Base-by-base conservation (phyloP, 106 monocot genomes). In the Triglochin maritima region DNA sequence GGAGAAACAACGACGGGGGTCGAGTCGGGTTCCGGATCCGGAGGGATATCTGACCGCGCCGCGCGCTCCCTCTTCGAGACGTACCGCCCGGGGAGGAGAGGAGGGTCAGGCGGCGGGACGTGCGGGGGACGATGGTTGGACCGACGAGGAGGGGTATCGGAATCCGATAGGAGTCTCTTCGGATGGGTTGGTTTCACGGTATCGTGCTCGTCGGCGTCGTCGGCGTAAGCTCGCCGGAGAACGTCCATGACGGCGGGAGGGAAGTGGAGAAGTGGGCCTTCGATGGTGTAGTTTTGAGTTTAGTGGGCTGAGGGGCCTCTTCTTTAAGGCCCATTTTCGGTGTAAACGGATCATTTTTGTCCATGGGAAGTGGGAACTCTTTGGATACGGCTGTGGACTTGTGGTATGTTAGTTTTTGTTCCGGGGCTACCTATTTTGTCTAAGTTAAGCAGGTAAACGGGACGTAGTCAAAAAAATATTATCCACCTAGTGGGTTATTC, bases 31-130 rank as follows among this genome's bases (percentile, higher is more conserved):
- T 50, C 45, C 12, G 49, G 48, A 64, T 47, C 4, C 12, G 57
- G 13, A 12, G 79, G 54, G 49, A 80, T 67, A 4, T 79, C 55
- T 2, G 73, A 68, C 60, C 73, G 0, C 14, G 70, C 62, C 29
- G 81, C 85, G 9, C 87, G 71, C 76, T 95, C 90, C 60, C 90
- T 71, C 79, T 95, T 95, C 9, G 94, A 90, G 1, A 95, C 66
- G 74, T 94, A 94, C 57, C 89, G 74, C 17, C 80, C 83, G 12
- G 56, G 49, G 13, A 44, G 52, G 16, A 46, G 67, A 6, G 45
- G 53, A 6, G 63, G 50, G 6, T 17, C 45, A 1, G 29, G 29
- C 29, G 1, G 29, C 8, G 17, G 17, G 66, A 3, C 13, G 10
- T 56, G 47, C 10, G 61, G 42, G 45, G 8, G 50, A 17, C 9